Evolutionary conservation across 768 basidiomycete species (phyloP).

Genomic region (Rhizopogon vulgaris): DNA sequence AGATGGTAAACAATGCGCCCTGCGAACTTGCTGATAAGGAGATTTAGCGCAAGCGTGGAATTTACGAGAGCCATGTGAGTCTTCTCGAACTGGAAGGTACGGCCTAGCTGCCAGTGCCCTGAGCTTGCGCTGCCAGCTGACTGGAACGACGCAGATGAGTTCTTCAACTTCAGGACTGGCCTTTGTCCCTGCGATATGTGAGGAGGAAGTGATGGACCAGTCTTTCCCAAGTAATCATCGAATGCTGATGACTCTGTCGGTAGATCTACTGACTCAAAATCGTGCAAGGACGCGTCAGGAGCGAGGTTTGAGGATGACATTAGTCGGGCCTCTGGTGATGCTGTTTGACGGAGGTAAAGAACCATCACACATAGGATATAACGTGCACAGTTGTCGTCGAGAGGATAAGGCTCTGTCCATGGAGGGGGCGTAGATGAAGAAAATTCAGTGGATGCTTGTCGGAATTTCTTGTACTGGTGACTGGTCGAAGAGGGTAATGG

Average conservation of each 20-base stretch:
- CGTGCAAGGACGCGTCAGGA: constrained; percentile 61
- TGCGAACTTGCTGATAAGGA: constrained; percentile 62
- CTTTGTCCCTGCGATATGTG: constrained; percentile 34
- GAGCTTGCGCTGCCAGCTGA: constrained; percentile 31
- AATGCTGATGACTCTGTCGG: constrained; percentile 19
- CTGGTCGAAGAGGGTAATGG: constrained; percentile 27
- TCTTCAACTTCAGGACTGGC: constrained; percentile 28
- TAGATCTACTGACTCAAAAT: constrained; percentile 58
- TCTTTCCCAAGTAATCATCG: constrained; percentile 13
- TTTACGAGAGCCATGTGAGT: constrained; percentile 57
- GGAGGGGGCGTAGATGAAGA: constrained; percentile 28
- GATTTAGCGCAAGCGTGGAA: constrained; percentile 49
- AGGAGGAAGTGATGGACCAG: constrained; percentile 27
- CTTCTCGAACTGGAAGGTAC: constrained; percentile 44
- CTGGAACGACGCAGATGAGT: constrained; percentile 34
- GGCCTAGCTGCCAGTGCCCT: constrained; percentile 17
- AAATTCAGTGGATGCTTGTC: constrained; percentile 38
- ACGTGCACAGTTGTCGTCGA: constrained; percentile 78
- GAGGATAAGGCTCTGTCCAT: constrained; percentile 61
- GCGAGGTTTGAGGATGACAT: constrained; percentile 56
- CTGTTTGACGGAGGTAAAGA: constrained; percentile 71
- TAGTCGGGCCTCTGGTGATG: constrained; percentile 47
- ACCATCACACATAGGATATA: constrained; percentile 82
- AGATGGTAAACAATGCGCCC: constrained; percentile 81
- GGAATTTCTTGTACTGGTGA: constrained; percentile 20